Conservation (phyloP, 257 asterid species). For the Solanum bulbocastanum region DNA sequence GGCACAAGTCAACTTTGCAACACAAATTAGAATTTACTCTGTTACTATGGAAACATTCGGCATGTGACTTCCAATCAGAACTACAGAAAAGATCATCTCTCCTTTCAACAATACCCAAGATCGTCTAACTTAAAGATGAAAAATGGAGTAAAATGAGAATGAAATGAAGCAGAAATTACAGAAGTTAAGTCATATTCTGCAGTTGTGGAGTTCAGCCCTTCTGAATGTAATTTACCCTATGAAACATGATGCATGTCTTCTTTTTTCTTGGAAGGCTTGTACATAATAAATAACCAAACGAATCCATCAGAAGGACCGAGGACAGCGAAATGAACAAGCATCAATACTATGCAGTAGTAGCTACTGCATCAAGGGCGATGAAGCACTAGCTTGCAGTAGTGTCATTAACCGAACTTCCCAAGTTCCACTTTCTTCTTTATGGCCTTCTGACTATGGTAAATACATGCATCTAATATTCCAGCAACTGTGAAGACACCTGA, state of each 20-base stretch:
- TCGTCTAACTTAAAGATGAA: neutral
- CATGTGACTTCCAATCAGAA: neutral
- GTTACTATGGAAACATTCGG: neutral
- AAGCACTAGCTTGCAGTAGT: neutral
- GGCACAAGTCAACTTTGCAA: neutral
- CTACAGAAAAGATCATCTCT: neutral
- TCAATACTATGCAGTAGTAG: neutral
- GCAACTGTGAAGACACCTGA: slow-evolving; percentile 91
- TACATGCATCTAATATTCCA: slow-evolving; percentile 77
- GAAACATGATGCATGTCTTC: neutral
- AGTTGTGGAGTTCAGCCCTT: neutral
- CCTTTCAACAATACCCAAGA: neutral
- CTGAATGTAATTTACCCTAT: neutral
- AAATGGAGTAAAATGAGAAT: neutral
- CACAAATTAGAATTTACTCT: neutral
- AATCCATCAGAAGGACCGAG: neutral
- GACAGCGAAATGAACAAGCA: neutral
- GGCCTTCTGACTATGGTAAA: slow-evolving; percentile 83
- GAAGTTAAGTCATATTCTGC: neutral
- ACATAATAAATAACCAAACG: neutral
- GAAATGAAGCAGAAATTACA: neutral
- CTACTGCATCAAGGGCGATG: neutral
- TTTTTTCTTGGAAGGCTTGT: neutral
- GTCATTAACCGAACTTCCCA: slow-evolving; percentile 40
- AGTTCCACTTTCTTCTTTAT: slow-evolving; percentile 68